A percentile compares a stretch with the other conserved stretches of the same genome.
Conservation (phyloP, 2,329 filamentous ascomycete species). For the Colletotrichum lindemuthianum region DNA sequence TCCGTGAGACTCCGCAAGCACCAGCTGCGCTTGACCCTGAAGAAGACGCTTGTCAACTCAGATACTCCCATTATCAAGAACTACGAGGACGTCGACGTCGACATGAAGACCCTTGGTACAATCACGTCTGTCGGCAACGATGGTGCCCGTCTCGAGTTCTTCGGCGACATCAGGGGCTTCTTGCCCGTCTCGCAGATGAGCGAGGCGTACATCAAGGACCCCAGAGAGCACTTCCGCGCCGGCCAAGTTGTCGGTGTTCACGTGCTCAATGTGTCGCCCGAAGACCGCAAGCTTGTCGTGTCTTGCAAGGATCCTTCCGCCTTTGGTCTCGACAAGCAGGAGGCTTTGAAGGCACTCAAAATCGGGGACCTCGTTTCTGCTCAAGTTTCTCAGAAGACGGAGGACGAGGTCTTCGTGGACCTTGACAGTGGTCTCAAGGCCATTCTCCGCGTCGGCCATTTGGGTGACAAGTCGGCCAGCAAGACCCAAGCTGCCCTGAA, state of each 20-base stretch:
- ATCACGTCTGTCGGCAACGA: constrained; percentile 81
- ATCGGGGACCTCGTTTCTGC: constrained; percentile 81
- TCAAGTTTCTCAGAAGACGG: constrained; percentile 83
- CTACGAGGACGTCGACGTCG: constrained; percentile 78
- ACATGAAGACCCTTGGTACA: constrained; percentile 84
- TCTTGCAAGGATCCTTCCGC: constrained; percentile 91
- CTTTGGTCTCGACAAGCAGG: constrained; percentile 79
- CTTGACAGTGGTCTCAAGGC: constrained; percentile 81
- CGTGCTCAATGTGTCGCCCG: constrained; percentile 81
- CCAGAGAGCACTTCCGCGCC: constrained; percentile 85
- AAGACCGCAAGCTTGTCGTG: constrained; percentile 78
- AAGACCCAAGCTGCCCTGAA: constrained; percentile 83
- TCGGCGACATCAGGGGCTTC: constrained; percentile 84
- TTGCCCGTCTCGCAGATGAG: constrained; percentile 97
- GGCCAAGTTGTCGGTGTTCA: constrained; percentile 94
- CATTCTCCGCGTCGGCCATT: constrained; percentile 78
- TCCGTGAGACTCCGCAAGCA: constrained; percentile 80
- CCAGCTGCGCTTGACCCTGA: constrained; percentile 87
- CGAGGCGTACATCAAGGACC: constrained; percentile 92
- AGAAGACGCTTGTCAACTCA: constrained; percentile 93
- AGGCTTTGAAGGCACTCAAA: constrained; percentile 77
- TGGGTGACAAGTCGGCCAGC: constrained; percentile 83
- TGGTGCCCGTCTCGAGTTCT: constrained; percentile 94
- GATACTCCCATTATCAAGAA: constrained; percentile 82
- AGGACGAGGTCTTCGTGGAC: constrained; percentile 80